Evolutionary conservation across 2,329 filamentous ascomycete genomes (phyloP).

Genomic region (Curvularia hawaiiensis): DNA sequence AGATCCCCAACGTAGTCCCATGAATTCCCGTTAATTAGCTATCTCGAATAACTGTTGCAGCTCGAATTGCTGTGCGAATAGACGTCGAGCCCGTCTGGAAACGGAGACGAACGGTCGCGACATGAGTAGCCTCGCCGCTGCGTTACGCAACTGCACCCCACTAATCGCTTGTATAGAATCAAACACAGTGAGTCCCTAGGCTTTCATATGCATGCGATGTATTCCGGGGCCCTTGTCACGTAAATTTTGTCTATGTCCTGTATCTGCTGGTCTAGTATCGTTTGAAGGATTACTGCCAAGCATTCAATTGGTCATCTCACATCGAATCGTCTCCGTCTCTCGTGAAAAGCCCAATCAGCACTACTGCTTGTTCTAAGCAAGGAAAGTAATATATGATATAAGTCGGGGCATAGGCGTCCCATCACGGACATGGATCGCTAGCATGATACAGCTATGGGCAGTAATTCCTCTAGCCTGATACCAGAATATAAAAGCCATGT

Average conservation of each 20-base stretch:
- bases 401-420: background rate
- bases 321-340: background rate
- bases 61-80: too few relatives aligned
- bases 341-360: conserved; percentile 3
- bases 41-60: too few relatives aligned
- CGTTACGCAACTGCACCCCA: background rate
- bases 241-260: background rate
- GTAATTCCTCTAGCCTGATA: background rate
- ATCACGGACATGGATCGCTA: background rate
- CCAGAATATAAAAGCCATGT: background rate
- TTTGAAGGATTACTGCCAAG: background rate
- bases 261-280: background rate
- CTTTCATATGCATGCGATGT: too few relatives aligned
- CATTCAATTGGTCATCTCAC: background rate
- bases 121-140: background rate
- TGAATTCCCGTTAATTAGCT: too few relatives aligned
- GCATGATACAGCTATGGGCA: background rate
- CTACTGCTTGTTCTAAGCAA: background rate
- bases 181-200: background rate
- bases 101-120: background rate
- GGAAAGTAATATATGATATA: background rate
- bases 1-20: too few relatives aligned
- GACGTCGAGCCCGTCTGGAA: background rate
- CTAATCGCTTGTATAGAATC: background rate
- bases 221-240: background rate